These are phyloP conservation scores for Penicillium decumbens DNA, from an alignment of 2,329 filamentous ascomycete species.

Conservation along the genomic window DNA sequence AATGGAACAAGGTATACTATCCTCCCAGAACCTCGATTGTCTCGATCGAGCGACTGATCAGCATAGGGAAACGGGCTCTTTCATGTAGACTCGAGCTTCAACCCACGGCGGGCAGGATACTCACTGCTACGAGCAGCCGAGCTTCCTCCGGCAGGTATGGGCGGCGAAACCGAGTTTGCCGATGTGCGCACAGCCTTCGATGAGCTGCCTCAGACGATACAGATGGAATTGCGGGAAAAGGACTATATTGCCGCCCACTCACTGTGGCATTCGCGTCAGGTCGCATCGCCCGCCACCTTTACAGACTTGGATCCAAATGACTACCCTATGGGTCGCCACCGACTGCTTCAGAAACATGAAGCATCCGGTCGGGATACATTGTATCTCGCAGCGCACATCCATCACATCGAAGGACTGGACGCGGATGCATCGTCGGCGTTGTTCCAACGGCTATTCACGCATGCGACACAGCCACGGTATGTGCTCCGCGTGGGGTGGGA, in stretches of 20 bases:
- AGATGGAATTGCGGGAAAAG: conserved; percentile 33
- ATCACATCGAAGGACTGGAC: conserved; percentile 49
- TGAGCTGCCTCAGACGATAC: conserved; percentile 39
- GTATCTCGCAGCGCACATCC: conserved; percentile 52
- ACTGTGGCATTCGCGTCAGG: conserved; percentile 51
- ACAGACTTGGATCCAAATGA: conserved; percentile 41
- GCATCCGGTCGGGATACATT: conserved; percentile 50
- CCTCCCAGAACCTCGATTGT: not conserved
- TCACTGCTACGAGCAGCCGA: conserved; percentile 49
- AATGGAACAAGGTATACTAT: conserved; percentile 37
- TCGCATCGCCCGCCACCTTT: conserved; percentile 50
- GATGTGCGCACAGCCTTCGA: conserved; percentile 52
- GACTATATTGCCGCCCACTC: conserved; percentile 51
- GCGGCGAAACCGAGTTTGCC: conserved; percentile 52
- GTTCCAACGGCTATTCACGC: conserved; percentile 37
- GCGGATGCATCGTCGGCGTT: conserved; percentile 34
- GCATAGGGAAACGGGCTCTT: conserved; percentile 48
- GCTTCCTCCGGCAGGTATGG: conserved; percentile 46
- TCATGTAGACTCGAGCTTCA: conserved; percentile 55
- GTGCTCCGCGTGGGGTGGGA: conserved; percentile 48
- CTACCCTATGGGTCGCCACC: conserved; percentile 45
- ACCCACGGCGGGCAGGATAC: conserved; percentile 51
- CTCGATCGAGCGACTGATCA: not conserved
- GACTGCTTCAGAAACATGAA: conserved; percentile 51
- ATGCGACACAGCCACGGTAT: conserved; percentile 49